Evolutionary conservation across 768 basidiomycete genomes (phyloP), one percentile per base, ranked within the genome.

Genomic region (Suillus paluster): DNA sequence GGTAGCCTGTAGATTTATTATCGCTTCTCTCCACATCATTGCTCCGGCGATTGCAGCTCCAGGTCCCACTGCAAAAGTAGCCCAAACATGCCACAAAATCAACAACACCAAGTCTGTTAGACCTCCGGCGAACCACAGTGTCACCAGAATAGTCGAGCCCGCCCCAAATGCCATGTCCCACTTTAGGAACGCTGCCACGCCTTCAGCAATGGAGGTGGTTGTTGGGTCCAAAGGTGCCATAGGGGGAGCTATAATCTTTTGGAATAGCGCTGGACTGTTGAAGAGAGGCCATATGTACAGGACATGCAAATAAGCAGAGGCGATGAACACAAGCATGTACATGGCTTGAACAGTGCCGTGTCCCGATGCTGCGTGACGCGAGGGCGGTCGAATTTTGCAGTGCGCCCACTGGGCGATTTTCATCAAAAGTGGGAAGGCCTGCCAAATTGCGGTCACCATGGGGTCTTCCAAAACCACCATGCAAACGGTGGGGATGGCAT

Each of bases 401-500:
- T 86, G 80, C 2, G 67, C 50, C 17, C 62, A 64, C 38, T 79
- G 73, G 5, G 80, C 79, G 23, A 80, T 7, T n/a, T 77, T 77
- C 50, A 81, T 73, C 61, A 71, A 77, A 15, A 79, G 36, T 14
- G 84, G 84, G 64, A 80, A 84, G 27, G 76, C 60, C 63, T 84
- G 83, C 84, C 84, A 86, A 21, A 83, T 74, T 27, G 80, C 80
- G 17, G 81, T 84, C 41, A 84, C 71, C 48, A 71, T 63, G 0
- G 81, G 77, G 58, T 85, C 82, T 30, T 74, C 66, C 27, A 83
- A 62, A 56, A 77, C 54, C 61, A 84, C 60, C 75, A 86, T 78
- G 53, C 75, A 75, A 33, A 78, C 64, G 5, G 81, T 76, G 30
- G 83, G 83, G 17, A 83, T 75, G 10, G 70, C 69, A 12, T 71